Evolutionary conservation across 495 filamentous ascomycete species (phyloP), one percentile per base, ranked within the genome.

Genomic region (Glonium stellatum): DNA sequence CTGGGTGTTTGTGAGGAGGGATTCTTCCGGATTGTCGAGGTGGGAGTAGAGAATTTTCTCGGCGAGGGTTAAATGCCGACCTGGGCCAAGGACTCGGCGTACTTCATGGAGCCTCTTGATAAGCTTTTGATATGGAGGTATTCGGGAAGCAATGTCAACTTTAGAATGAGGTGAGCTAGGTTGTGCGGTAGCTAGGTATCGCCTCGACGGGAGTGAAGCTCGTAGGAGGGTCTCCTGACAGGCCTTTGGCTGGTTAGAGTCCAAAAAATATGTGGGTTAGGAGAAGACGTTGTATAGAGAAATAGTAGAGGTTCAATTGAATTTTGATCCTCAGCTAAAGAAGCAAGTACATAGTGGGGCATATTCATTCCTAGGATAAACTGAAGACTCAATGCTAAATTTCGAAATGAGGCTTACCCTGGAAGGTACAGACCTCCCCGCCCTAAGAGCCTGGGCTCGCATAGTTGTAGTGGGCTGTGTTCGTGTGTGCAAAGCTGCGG

Each of bases 1-100:
- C 67, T 87, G 77, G 46, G 87, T 92, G 67, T 84, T 84, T 49
- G 84, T 82, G 47, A 91, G 79, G 19, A 96, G 81, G 19, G 89
- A 88, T 66, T 96, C 93, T 71, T 92, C 88, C 5, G 84, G 81
- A 69, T 88, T 88, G 71, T 89, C 85, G 54, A 98, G 77, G 79
- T 98, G 93, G 64, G 93, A 90, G 78, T 97, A 98, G 41, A 98
- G 80, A 61, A 97, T 96, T 79, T 98, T 98, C 75, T 98, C 93
- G 49, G 93, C 90, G 37, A 97, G 80, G 2, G 93, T 96, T 37
- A 98, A 82, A 21, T 79, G 77, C 44, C 85, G 82, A 9, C 76
- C 71, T 19, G 76, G 71, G 4, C 87, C 86, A 34, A 95, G 79
- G 6, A 95, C 80, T 27, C 80, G 79, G 21, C 89, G 87, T 23